phyloP scores from a whole-genome alignment of 176 grass and related monocot genomes.

The Miscanthus lutarioriparius region DNA sequence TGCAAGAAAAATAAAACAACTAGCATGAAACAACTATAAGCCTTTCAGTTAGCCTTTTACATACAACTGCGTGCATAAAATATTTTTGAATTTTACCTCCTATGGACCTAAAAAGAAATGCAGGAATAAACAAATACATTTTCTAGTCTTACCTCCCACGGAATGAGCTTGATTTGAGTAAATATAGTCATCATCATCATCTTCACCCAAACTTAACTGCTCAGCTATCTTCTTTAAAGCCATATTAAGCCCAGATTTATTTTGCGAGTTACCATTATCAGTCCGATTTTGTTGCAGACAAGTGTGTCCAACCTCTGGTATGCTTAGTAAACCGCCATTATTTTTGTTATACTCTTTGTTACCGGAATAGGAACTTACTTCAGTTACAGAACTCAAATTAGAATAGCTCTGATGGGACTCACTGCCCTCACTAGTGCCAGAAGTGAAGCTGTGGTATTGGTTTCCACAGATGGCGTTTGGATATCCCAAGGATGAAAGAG shows the following conservation, averaged over 20 bases:
- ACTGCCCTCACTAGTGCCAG: slow-evolving; percentile 45
- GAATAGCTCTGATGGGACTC: slow-evolving; percentile 64
- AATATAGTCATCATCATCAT: slow-evolving; percentile 81
- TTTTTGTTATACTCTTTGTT: slow-evolving; percentile 43
- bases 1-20: background rate
- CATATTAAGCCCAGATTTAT: slow-evolving; percentile 63
- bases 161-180: slow-evolving; percentile 45
- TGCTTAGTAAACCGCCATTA: slow-evolving; percentile 15
- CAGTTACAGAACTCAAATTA: slow-evolving; percentile 59
- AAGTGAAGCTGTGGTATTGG: slow-evolving; percentile 34
- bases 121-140: slow-evolving; percentile 41
- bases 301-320: slow-evolving; percentile 34
- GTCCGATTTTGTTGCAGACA: slow-evolving; percentile 18
- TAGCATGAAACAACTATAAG: background rate
- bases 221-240: slow-evolving; percentile 72
- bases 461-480: slow-evolving; percentile 37
- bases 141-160: background rate
- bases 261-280: slow-evolving; percentile 37
- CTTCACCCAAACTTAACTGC: slow-evolving; percentile 91
- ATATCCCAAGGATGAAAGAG: slow-evolving; percentile 47
- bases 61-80: background rate
- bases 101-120: slow-evolving; percentile 25
- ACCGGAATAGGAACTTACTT: slow-evolving; percentile 71
- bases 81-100: background rate
- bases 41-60: background rate